These are phyloP conservation scores for Melanomma pulvis-pyrius DNA, from an alignment of 495 filamentous ascomycete genomes.

Conservation along the genomic window DNA sequence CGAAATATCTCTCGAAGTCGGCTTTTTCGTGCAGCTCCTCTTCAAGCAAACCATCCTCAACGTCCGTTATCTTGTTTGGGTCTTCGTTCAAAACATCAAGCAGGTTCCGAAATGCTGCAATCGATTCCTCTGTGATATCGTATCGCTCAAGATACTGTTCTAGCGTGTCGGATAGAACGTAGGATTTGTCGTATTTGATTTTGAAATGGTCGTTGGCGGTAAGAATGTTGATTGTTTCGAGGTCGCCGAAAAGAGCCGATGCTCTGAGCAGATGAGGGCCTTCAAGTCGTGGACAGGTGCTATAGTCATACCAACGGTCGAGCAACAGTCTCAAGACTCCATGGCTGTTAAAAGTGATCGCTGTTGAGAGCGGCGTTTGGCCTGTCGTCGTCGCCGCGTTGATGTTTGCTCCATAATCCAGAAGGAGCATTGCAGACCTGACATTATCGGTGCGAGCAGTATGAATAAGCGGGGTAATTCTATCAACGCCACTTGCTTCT, in stretches of 20 bases:
- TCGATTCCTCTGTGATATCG: not conserved
- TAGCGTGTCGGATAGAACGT: too few species aligned
- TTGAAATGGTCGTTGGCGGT: conserved; percentile 36
- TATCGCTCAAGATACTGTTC: not conserved
- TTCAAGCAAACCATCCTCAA: too few species aligned
- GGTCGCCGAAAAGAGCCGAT: conserved; percentile 40
- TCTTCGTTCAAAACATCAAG: not conserved
- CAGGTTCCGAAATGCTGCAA: not conserved
- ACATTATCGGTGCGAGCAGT: conserved; percentile 47
- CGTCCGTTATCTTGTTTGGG: too few species aligned
- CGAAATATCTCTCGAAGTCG: too few species aligned
- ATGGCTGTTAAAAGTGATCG: conserved; percentile 40
- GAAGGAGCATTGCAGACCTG: conserved; percentile 45
- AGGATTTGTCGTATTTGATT: not conserved
- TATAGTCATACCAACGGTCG: conserved; percentile 45
- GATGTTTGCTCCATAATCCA: conserved; percentile 52
- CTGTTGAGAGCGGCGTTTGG: conserved; percentile 37
- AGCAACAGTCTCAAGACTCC: conserved; percentile 38
- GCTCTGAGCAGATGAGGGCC: conserved; percentile 41
- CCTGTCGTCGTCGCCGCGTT: conserved; percentile 39
- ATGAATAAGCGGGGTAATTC: conserved; percentile 46
- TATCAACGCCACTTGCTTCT: conserved; percentile 38
- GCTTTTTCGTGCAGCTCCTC: too few species aligned
- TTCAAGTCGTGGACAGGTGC: conserved; percentile 40
- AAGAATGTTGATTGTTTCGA: conserved; percentile 40